phyloP scores from a whole-genome alignment of 495 filamentous ascomycete species.

The Daldinia concentrica region DNA sequence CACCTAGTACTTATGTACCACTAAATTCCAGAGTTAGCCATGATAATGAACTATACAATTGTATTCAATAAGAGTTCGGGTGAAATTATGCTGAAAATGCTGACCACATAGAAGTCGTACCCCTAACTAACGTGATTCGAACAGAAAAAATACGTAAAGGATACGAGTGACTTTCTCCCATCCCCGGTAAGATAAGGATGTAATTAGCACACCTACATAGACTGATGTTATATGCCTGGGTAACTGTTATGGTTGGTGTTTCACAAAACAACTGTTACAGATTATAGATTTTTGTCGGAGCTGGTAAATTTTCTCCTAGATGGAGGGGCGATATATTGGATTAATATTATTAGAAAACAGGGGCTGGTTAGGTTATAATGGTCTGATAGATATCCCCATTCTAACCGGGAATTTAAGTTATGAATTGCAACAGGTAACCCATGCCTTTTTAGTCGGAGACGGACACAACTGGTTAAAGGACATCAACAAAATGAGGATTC shows the following conservation, averaged over 20 bases:
- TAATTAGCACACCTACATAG: too few relatives aligned
- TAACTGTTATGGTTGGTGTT: not conserved
- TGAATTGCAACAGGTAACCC: not conserved
- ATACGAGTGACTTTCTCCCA: not conserved
- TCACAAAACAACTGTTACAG: not conserved
- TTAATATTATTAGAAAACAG: conserved; percentile 4
- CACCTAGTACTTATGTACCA: too few relatives aligned
- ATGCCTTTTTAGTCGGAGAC: not conserved
- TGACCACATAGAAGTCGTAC: not conserved
- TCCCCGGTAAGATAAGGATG: too few relatives aligned
- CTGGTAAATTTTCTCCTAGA: not conserved
- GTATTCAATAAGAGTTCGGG: not conserved
- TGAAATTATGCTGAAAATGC: not conserved
- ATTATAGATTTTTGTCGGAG: not conserved
- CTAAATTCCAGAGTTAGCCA: not conserved
- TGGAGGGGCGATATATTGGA: not conserved
- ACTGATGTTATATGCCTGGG: too few relatives aligned
- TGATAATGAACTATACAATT: not conserved
- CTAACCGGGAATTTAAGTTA: not conserved
- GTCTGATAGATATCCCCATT: not conserved
- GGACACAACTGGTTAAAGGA: not conserved
- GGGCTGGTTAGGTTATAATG: not conserved
- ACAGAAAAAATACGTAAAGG: not conserved
- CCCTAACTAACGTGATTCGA: not conserved
- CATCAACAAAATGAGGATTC: not conserved